A percentile compares a stretch with the other conserved stretches of the same genome.
phyloP scores from a whole-genome alignment of 768 basidiomycete genomes.

The Suillus decipiens region DNA sequence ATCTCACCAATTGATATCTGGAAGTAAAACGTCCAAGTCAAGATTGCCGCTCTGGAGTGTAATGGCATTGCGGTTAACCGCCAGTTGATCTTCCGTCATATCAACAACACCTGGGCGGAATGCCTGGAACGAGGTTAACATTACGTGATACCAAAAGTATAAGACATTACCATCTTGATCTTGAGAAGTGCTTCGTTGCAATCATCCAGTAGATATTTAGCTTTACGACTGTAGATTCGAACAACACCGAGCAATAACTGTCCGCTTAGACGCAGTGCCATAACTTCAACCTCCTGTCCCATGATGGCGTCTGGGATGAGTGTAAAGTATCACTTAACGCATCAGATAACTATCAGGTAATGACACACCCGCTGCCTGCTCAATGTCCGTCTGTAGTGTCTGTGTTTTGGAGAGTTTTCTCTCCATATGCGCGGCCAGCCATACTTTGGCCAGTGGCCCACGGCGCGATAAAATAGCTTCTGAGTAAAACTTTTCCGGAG shows the following conservation, averaged over 20 bases:
- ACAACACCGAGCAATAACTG: slow-evolving; percentile 96
- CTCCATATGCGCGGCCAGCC: slow-evolving; percentile 99
- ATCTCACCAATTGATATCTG: slow-evolving; percentile 77
- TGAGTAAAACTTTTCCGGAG: slow-evolving; percentile 71
- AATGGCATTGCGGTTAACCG: slow-evolving; percentile 85
- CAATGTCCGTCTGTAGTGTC: slow-evolving; percentile 93
- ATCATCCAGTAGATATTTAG: slow-evolving; percentile 96
- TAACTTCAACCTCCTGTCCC: slow-evolving; percentile 87
- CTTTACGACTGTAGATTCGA: slow-evolving; percentile 96
- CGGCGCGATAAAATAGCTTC: slow-evolving; percentile 92
- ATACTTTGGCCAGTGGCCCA: slow-evolving; percentile 94
- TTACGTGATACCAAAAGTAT: neutral
- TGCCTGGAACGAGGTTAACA: slow-evolving; percentile 50
- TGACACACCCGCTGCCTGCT: slow-evolving; percentile 82
- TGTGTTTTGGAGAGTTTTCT: slow-evolving; percentile 96
- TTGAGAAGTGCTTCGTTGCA: slow-evolving; percentile 95
- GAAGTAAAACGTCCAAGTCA: slow-evolving; percentile 78
- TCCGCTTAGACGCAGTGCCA: slow-evolving; percentile 95
- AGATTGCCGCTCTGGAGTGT: slow-evolving; percentile 78
- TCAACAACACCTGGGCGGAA: slow-evolving; percentile 96
- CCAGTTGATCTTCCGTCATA: slow-evolving; percentile 92
- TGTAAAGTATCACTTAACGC: neutral
- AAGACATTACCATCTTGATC: slow-evolving; percentile 79
- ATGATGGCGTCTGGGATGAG: slow-evolving; percentile 77
- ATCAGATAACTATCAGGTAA: neutral